Evolutionary conservation across 495 filamentous ascomycete species (phyloP).

Genomic region (Daldinia vernicosa): DNA sequence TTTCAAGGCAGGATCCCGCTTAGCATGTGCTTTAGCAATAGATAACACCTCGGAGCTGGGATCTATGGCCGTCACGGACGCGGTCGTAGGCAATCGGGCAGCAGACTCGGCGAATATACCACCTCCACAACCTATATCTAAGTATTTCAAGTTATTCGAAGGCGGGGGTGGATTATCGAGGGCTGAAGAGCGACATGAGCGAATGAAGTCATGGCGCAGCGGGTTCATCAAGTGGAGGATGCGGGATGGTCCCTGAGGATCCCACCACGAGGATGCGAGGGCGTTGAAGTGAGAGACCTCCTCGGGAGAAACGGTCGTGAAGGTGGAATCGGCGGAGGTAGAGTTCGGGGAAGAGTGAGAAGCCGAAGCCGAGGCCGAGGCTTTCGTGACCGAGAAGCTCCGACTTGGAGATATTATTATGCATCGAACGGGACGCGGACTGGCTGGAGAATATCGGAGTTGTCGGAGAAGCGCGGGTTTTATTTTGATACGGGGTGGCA

Average conservation of each 20-base stretch:
- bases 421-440: slow-evolving; percentile 7
- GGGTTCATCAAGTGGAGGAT: slow-evolving; percentile 99
- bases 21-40: slow-evolving; percentile 78
- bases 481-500: slow-evolving; percentile 18
- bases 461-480: slow-evolving; percentile 18
- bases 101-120: slow-evolving; percentile 96
- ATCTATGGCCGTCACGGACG: slow-evolving; percentile 82
- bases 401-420: slow-evolving; percentile 9
- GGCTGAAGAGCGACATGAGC: slow-evolving; percentile 67
- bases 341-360: slow-evolving; percentile 30
- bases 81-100: slow-evolving; percentile 74
- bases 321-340: slow-evolving; percentile 39
- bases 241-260: slow-evolving; percentile 89
- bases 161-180: slow-evolving; percentile 40
- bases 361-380: slow-evolving; percentile 20
- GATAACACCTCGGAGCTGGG: slow-evolving; percentile 79
- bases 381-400: slow-evolving; percentile 15
- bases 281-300: slow-evolving; percentile 94
- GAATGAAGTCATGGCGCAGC: slow-evolving; percentile 91
- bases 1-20: slow-evolving; percentile 69
- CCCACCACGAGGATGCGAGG: slow-evolving; percentile 96
- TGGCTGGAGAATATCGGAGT: slow-evolving; percentile 15
- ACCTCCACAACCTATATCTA: slow-evolving; percentile 95
- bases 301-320: slow-evolving; percentile 79
- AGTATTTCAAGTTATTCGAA: slow-evolving; percentile 65